phyloP scores from a whole-genome alignment of 2,329 filamentous ascomycete genomes.

The Lasiodiplodia sp. region DNA sequence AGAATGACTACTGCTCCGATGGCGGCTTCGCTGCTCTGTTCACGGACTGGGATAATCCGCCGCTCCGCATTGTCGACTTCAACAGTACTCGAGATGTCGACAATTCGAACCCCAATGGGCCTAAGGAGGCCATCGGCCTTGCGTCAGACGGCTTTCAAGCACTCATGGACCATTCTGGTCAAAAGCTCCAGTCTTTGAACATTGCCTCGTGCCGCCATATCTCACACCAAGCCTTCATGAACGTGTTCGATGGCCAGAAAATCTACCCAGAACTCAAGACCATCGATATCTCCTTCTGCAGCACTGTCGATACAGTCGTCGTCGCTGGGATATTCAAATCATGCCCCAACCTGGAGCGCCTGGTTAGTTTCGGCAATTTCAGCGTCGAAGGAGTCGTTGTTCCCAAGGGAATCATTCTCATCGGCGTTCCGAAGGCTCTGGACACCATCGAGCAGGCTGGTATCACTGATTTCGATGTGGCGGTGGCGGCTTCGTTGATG shows the following conservation, averaged over 20 bases:
- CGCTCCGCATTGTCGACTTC: conserved; percentile 75
- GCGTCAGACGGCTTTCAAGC: conserved; percentile 78
- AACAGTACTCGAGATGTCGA: conserved; percentile 81
- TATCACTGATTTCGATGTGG: conserved; percentile 31
- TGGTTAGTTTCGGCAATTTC: conserved; percentile 70
- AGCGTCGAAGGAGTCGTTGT: conserved; percentile 63
- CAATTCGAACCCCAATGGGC: conserved; percentile 69
- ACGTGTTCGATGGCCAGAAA: conserved; percentile 69
- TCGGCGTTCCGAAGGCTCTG: conserved; percentile 66
- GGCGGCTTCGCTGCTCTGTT: conserved; percentile 76
- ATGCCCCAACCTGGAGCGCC: conserved; percentile 65
- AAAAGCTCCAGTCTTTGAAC: conserved; percentile 70
- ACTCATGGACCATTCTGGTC: conserved; percentile 83
- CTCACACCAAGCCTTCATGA: conserved; percentile 71
- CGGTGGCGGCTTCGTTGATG: conserved; percentile 15
- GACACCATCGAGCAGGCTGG: conserved; percentile 63
- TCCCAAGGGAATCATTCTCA: conserved; percentile 64
- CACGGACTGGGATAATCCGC: conserved; percentile 75
- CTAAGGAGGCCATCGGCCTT: conserved; percentile 69
- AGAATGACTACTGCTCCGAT: conserved; percentile 79
- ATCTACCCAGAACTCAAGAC: conserved; percentile 72
- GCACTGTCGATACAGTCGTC: conserved; percentile 70
- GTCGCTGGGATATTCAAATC: conserved; percentile 69
- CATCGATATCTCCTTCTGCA: conserved; percentile 80
- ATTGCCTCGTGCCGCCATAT: conserved; percentile 89